Conservation (phyloP, 768 basidiomycete genomes). For the Boletales sp. region DNA sequence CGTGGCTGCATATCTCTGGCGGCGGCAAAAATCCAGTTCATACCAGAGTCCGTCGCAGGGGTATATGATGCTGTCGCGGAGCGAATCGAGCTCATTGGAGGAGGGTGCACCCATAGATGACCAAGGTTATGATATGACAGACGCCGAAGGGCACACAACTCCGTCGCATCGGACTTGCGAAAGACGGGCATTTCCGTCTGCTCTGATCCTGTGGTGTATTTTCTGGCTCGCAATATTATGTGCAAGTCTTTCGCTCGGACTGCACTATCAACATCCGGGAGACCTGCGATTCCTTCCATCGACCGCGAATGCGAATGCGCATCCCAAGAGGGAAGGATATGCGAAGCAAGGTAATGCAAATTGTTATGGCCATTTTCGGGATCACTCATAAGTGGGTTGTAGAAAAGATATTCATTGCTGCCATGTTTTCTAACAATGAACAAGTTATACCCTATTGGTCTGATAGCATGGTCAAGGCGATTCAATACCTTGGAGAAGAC, state of each 20-base stretch:
- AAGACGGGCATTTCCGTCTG: too few species aligned
- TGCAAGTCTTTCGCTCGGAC: slow-evolving; percentile 1
- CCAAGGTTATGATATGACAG: too few species aligned
- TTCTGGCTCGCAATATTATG: slow-evolving; percentile 7
- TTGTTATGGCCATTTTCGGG: too few species aligned
- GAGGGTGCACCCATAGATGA: too few species aligned
- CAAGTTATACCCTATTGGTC: slow-evolving; percentile 39
- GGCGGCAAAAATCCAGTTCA: not conserved
- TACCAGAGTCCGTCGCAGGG: too few species aligned
- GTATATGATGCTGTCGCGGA: too few species aligned
- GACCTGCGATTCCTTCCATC: slow-evolving; percentile 14
- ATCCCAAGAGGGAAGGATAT: slow-evolving; percentile 13
- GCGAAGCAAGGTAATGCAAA: slow-evolving; percentile 9
- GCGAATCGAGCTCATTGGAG: too few species aligned
- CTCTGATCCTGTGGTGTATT: not conserved
- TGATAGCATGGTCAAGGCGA: slow-evolving; percentile 30
- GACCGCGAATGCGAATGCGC: slow-evolving; percentile 10
- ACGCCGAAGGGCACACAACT: too few species aligned
- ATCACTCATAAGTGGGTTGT: not conserved
- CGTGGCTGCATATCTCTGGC: not conserved
- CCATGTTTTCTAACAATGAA: slow-evolving; percentile 40
- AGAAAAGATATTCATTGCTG: slow-evolving; percentile 21
- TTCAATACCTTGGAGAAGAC: slow-evolving; percentile 38
- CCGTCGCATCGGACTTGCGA: too few species aligned
- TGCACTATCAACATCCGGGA: not conserved